Conservation (phyloP, 75 land plant species). For the Larix kaempferi region DNA sequence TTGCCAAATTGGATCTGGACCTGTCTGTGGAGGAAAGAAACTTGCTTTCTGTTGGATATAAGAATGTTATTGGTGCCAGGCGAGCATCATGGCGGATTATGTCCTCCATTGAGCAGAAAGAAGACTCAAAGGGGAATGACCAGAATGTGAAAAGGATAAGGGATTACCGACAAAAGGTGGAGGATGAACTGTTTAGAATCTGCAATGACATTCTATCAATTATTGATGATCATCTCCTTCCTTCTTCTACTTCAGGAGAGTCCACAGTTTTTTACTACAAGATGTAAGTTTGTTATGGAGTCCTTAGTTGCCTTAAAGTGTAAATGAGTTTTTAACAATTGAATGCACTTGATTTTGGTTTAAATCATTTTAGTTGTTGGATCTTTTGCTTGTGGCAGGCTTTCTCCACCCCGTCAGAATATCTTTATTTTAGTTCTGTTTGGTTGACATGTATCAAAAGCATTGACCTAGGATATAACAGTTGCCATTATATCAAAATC, state of each 20-base stretch:
- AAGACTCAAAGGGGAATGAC: slow-evolving; percentile 90
- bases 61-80: slow-evolving; percentile 77
- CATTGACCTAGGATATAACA: not conserved
- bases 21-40: slow-evolving; percentile 77
- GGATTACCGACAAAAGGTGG: slow-evolving; percentile 79
- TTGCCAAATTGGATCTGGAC: slow-evolving; percentile 66
- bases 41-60: slow-evolving; percentile 75
- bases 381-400: not conserved
- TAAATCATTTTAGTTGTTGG: not conserved
- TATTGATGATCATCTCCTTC: slow-evolving; percentile 83
- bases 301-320: not conserved
- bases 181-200: slow-evolving; percentile 79
- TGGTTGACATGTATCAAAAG: not conserved
- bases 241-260: slow-evolving; percentile 71
- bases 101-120: slow-evolving; percentile 89
- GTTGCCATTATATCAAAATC: not conserved
- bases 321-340: not conserved
- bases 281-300: slow-evolving; percentile 34
- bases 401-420: not conserved
- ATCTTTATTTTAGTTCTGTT: not conserved
- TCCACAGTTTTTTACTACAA: slow-evolving; percentile 91
- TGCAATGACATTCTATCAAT: slow-evolving; percentile 77
- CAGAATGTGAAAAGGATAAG: slow-evolving; percentile 75
- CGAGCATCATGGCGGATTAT: slow-evolving; percentile 81
- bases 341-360: not conserved